Evolutionary conservation across 2,329 filamentous ascomycete genomes (phyloP), one percentile per base, ranked within the genome.

Genomic region (Exophiala phaeomuriformis): DNA sequence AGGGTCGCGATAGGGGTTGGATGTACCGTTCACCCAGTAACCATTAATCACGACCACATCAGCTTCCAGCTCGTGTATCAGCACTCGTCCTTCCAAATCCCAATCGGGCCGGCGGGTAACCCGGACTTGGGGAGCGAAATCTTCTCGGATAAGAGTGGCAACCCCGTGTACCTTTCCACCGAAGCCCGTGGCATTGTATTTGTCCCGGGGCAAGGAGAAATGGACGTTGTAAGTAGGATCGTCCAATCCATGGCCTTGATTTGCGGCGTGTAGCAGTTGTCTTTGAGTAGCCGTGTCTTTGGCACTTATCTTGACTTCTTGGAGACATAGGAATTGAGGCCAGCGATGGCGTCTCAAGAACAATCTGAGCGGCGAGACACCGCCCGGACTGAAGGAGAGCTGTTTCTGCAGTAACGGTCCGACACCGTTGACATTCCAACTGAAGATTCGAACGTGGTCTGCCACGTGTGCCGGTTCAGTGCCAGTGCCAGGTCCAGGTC

Each of bases 21-120:
- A 65, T 0, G 77, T 80, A 2, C 77, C 77, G 60, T 79, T 80
- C 8, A 78, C 73, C 39, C 75, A 74, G 59, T 79, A 80, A 31
- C 78, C 68, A 58, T 80, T 79, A 62, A 78, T 69, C 27, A 81
- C 63, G 8, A 58, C 57, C 19, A 62, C 39, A 3, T 42, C 47
- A 8, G 29, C 31, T 27, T 49, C 32, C 29, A 60, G 47, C 40
- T 61, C 56, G 37, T 62, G 60, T 27, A 80, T 66, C n/a, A 72
- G 67, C 3, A 80, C 68, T 0, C 77, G 70, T 2, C 77, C 77
- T 68, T 80, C 77, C 1, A 66, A 59, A 50, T 80, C 77, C 77
- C 76, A 80, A 6, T 69, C 64, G 0, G 77, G 74, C 0, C 67
- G 69, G 5, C 72, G 67, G 0, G 74, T 66, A 0, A 63, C 55